These are phyloP conservation scores for Talaromyces sp. DNA, from an alignment of 2,329 filamentous ascomycete species.

Conservation along the genomic window DNA sequence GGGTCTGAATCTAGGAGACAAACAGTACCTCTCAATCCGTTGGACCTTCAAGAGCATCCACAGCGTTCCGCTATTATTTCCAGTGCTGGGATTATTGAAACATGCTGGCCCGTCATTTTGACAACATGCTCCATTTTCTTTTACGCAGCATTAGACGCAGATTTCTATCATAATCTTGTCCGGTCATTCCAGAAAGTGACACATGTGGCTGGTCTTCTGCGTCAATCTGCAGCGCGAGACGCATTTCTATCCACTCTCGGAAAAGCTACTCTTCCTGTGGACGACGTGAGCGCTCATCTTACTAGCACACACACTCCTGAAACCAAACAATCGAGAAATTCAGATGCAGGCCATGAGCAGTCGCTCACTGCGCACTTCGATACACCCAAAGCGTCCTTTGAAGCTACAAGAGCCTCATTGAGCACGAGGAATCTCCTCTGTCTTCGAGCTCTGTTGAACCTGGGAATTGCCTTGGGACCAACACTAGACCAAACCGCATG, in stretches of 20 bases:
- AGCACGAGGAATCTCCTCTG: constrained; percentile 90
- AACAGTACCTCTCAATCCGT: constrained; percentile 71
- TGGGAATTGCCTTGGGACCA: constrained; percentile 90
- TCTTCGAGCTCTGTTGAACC: constrained; percentile 83
- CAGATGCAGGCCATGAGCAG: constrained; percentile 31
- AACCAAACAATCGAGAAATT: constrained; percentile 25
- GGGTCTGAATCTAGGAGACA: constrained; percentile 29
- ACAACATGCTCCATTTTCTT: constrained; percentile 95
- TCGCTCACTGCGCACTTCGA: constrained; percentile 31
- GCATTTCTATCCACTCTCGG: constrained; percentile 91
- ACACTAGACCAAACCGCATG: constrained; percentile 76
- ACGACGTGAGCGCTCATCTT: constrained; percentile 42
- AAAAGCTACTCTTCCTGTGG: constrained; percentile 87
- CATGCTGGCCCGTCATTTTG: constrained; percentile 93
- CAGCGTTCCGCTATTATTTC: constrained; percentile 69
- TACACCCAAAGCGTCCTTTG: constrained; percentile 36
- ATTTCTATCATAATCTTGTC: constrained; percentile 90
- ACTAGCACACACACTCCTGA: constrained; percentile 23
- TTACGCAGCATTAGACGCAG: constrained; percentile 84
- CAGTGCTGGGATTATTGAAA: constrained; percentile 78
- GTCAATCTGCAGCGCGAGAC: constrained; percentile 82
- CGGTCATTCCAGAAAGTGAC: constrained; percentile 92
- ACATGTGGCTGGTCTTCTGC: constrained; percentile 85
- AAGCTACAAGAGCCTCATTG: constrained; percentile 54
- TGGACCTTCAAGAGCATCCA: constrained; percentile 71